Base-by-base conservation (phyloP, 2,329 filamentous ascomycete species). In the Penicillium sp. region DNA sequence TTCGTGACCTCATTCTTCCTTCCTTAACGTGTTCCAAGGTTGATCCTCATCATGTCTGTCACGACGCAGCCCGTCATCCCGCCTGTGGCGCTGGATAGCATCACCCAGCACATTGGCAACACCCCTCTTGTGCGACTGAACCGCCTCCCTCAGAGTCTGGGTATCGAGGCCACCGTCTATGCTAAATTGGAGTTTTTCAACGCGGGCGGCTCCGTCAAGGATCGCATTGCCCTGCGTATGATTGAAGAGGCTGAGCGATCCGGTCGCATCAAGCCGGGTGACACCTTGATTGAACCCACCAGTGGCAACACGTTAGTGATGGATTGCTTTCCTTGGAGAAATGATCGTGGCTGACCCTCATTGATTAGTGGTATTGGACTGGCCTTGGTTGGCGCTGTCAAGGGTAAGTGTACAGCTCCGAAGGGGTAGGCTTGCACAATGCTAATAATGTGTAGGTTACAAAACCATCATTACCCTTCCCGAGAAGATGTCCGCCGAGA, bases 401-500 rank as follows among this genome's bases (percentile, higher is more conserved):
- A 96, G 80, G 92, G 54, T 56, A 37, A 39, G 48, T 37, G 24
- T 22, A 31, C 5, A 27, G n/a, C 21, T 27, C 22, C 6, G n/a
- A 13, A 19, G 43, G 11, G 44, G 24, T 21, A 22, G 53, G 11
- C 13, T 52, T 16, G 24, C 35, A 4, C 14, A 33, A 35, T 48
- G 8, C 46, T 52, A 47, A 29, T 22, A 21, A 49, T 2, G 65
- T 99, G 98, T 83, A 93, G 93, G 73, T 48, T 97, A 96, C 83
- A 91, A 91, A 78, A 96, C 93, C 42, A 98, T 99, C 78, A 99
- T 99, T 76, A 99, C 95, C 11, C 86, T 99, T 46, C 95, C 95
- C 51, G 95, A 99, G 80, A 99, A 99, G 83, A 99, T 99, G 95
- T 97, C 92, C 1, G 90, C 92, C 48, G 95, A 99, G 78, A 99